Percentiles rank a stretch among this genome's conserved stretches.
Evolutionary conservation across 495 filamentous ascomycete genomes (phyloP).

Genomic region (Aspergillus nanangensis): DNA sequence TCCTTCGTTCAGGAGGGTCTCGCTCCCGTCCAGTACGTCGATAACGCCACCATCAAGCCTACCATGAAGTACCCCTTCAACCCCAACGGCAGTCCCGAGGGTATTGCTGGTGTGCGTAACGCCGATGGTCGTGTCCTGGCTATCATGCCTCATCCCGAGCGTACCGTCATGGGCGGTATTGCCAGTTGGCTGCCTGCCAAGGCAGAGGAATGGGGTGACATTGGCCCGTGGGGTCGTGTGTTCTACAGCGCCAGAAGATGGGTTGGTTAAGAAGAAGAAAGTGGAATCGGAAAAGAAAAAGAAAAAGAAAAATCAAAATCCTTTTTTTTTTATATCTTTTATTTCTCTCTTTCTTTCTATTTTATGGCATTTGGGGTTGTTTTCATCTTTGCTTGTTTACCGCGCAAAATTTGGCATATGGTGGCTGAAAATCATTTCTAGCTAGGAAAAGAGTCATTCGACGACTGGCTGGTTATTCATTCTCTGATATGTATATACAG

Average conservation of each 20-base stretch:
- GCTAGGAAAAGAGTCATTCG: too few species aligned
- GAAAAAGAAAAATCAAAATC: too few species aligned
- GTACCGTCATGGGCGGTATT: slow-evolving; percentile 80
- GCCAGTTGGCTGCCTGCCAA: slow-evolving; percentile 68
- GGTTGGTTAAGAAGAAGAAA: slow-evolving; percentile 63
- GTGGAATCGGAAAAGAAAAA: too few species aligned
- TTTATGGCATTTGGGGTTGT: too few species aligned
- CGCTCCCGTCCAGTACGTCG: slow-evolving; percentile 75
- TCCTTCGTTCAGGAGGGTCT: slow-evolving; percentile 58
- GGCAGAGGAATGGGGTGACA: slow-evolving; percentile 73
- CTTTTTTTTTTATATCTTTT: too few species aligned
- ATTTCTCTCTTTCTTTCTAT: too few species aligned
- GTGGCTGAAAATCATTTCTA: too few species aligned
- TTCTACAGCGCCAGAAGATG: slow-evolving; percentile 79
- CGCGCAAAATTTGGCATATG: too few species aligned
- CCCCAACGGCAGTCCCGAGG: slow-evolving; percentile 85
- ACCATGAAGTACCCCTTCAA: slow-evolving; percentile 88
- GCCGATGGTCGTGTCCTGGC: slow-evolving; percentile 82
- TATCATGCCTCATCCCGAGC: slow-evolving; percentile 95
- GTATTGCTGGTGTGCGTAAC: slow-evolving; percentile 78
- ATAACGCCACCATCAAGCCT: slow-evolving; percentile 64
- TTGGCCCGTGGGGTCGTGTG: slow-evolving; percentile 81
- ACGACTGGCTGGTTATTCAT: too few species aligned
- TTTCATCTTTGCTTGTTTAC: too few species aligned
- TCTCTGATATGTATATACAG: too few species aligned